Evolutionary conservation across 192 early-diverging fungal genomes (phyloP).

Genomic region (Coemansia sp.): DNA sequence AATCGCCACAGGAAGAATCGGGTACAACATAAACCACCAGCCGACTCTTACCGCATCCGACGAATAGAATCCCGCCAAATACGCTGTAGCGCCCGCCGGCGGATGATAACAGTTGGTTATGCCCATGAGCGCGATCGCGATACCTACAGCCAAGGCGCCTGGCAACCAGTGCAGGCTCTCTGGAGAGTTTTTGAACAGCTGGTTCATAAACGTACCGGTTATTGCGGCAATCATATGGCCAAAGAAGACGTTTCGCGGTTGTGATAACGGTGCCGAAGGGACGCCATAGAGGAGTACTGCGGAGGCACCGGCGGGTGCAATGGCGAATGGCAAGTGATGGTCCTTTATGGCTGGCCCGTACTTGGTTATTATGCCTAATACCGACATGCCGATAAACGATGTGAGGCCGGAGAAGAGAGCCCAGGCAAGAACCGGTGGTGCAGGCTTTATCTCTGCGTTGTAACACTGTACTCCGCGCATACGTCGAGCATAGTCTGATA

Average conservation of each 20-base stretch:
- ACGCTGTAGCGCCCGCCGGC: conserved; percentile 52
- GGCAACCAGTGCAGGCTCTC: conserved; percentile 47
- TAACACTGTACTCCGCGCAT: conserved; percentile 50
- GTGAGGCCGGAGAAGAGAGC: conserved; percentile 34
- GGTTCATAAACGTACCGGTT: conserved; percentile 45
- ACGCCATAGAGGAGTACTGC: conserved; percentile 49
- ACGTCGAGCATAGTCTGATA: conserved; percentile 24
- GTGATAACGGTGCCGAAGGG: conserved; percentile 40
- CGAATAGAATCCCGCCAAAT: conserved; percentile 32
- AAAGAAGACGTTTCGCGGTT: conserved; percentile 47
- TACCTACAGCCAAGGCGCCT: conserved; percentile 41
- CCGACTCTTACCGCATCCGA: conserved; percentile 28
- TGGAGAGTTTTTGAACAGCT: conserved; percentile 33
- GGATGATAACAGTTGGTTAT: conserved; percentile 51
- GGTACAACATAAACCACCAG: conserved; percentile 55
- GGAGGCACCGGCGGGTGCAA: conserved; percentile 45
- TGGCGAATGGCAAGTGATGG: conserved; percentile 52
- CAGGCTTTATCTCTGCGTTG: conserved; percentile 16
- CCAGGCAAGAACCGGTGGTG: conserved; percentile 43
- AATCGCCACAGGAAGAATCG: conserved; percentile 37
- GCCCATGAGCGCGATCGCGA: conserved; percentile 48
- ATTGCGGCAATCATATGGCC: conserved; percentile 45
- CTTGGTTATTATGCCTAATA: conserved; percentile 35
- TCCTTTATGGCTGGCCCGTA: conserved; percentile 43
- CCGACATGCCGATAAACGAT: conserved; percentile 37